Evolutionary conservation across 495 filamentous ascomycete genomes (phyloP), one percentile per base, ranked within the genome.

Genomic region (Penicillium steckii): DNA sequence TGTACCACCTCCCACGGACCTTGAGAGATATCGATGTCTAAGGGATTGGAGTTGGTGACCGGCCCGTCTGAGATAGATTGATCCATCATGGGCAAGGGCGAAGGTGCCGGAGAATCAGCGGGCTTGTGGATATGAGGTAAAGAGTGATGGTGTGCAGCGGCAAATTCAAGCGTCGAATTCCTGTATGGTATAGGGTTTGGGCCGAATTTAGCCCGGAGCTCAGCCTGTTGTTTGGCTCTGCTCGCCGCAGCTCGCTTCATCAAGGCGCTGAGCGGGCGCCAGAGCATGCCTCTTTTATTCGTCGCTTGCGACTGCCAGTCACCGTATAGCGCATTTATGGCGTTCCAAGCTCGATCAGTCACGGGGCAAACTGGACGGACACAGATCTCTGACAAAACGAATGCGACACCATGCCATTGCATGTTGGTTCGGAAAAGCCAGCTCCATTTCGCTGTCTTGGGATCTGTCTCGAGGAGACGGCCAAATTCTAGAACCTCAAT

Each of bases 391-490:
- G 89, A 70, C 6, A 95, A 67, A 26, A 71, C 76, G 54, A 88
- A 90, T 2, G 86, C 87, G 2, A 93, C 75, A n/a, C 90, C 88
- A 50, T 93, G 87, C 85, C 87, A 90, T 57, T 92, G 87, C 26
- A 85, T 85, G 61, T 92, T 92, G 3, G 86, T 90, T 53, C 84
- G 79, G 72, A 90, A 91, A 8, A 93, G 76, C 90, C 90, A 95
- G 18, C 85, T 78, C 83, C 86, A 95, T 47, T 84, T 82, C 44
- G 80, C 80, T 12, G 80, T 82, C 19, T 78, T 75, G 10, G 77
- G 72, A 50, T 88, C 85, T 8, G 73, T 75, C 61, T 86, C 85
- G 8, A 91, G 70, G 7, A 85, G 64, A 26, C 81, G 73, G 17
- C 77, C 79, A 59, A 88, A 90, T 61, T 95, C 90, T 48, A 93